phyloP scores from a whole-genome alignment of 1,139 yeast genomes.

The Kodamaea ohmeri region DNA sequence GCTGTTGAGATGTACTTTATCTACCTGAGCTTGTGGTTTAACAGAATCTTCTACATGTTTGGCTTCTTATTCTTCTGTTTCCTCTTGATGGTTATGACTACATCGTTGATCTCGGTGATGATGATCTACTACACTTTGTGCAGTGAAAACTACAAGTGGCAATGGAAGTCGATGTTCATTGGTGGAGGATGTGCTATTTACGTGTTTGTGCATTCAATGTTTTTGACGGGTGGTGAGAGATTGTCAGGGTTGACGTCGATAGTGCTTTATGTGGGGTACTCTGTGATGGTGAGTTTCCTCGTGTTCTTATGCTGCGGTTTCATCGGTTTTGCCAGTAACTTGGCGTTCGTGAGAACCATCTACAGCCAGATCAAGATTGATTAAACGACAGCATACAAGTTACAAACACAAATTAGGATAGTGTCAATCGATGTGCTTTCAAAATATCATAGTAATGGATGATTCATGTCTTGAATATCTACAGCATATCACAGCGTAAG shows the following conservation, averaged over 20 bases:
- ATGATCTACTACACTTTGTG: slow-evolving; percentile 84
- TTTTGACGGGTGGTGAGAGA: slow-evolving; percentile 62
- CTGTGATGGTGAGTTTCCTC: slow-evolving; percentile 64
- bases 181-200: slow-evolving; percentile 90
- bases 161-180: slow-evolving; percentile 85
- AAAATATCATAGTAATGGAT: no score
- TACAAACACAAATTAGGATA: neutral
- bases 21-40: slow-evolving; percentile 90
- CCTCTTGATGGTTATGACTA: slow-evolving; percentile 74
- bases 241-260: slow-evolving; percentile 76
- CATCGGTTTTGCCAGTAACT: slow-evolving; percentile 75
- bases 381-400: slow-evolving; percentile 16
- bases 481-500: no score
- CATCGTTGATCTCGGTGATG: slow-evolving; percentile 75
- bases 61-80: slow-evolving; percentile 92
- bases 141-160: slow-evolving; percentile 94
- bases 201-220: slow-evolving; percentile 78
- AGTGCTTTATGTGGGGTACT: slow-evolving; percentile 83
- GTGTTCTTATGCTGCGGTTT: slow-evolving; percentile 86
- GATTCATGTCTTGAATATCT: no score
- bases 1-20: slow-evolving; percentile 92
- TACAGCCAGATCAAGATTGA: slow-evolving; percentile 87
- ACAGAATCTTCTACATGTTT: slow-evolving; percentile 93
- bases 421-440: no score
- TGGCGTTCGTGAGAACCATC: slow-evolving; percentile 74